A percentile compares a stretch with the other conserved stretches of the same genome.
These are phyloP conservation scores for Sophora flavescens DNA, from an alignment of 306 rosid genomes.

Conservation along the genomic window DNA sequence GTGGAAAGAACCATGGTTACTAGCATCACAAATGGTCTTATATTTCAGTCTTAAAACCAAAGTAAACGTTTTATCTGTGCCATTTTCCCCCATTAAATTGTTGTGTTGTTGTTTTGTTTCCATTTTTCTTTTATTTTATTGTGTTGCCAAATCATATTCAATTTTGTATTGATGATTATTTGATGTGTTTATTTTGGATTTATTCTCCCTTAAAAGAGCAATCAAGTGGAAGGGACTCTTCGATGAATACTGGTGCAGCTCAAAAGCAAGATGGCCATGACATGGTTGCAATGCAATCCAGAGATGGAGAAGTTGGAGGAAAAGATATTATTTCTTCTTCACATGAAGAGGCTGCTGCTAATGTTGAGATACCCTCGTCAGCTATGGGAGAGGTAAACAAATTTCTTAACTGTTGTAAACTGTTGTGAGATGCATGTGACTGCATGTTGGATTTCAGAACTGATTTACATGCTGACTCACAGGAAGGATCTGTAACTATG, in stretches of 20 bases:
- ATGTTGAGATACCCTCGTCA: conserved; percentile 65
- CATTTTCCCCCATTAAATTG: neutral
- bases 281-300: conserved; percentile 43
- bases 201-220: conserved; percentile 57
- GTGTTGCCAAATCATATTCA: conserved; percentile 31
- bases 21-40: conserved; percentile 18
- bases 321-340: conserved; percentile 47
- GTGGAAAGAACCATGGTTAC: conserved; percentile 7
- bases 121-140: conserved; percentile 1
- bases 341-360: conserved; percentile 53
- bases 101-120: neutral
- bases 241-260: conserved; percentile 45
- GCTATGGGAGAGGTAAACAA: conserved; percentile 77
- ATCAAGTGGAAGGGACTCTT: conserved; percentile 43
- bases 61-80: conserved; percentile 7
- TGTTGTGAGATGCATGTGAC: conserved; percentile 71
- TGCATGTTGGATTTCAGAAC: conserved; percentile 69
- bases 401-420: conserved; percentile 46
- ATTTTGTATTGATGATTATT: conserved; percentile 32
- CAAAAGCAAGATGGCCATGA: conserved; percentile 52
- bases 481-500: conserved; percentile 57
- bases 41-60: conserved; percentile 5
- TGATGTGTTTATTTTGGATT: conserved; percentile 46
- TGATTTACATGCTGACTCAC: conserved; percentile 63
- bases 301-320: conserved; percentile 48